Conservation (phyloP, 2,329 filamentous ascomycete genomes). For the Saccharata proteae region DNA sequence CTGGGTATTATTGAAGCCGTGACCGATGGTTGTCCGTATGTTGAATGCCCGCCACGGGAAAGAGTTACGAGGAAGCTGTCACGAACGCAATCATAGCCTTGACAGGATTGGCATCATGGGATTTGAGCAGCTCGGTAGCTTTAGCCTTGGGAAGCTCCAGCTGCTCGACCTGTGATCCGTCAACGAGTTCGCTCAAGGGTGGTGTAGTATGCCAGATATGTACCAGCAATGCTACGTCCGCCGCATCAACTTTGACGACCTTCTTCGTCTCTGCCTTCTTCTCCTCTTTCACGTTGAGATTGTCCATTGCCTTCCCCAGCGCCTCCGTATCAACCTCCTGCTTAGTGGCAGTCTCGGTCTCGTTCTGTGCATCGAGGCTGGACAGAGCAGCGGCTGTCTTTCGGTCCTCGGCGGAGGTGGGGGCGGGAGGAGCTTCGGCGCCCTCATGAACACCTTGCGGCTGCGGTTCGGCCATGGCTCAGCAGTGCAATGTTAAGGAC, state of each 20-base stretch:
- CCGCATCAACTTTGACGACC: slow-evolving; percentile 58
- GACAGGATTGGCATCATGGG: slow-evolving; percentile 57
- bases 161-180: slow-evolving; percentile 49
- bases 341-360: slow-evolving; percentile 32
- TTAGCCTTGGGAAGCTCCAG: slow-evolving; percentile 59
- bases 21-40: no score
- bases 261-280: slow-evolving; percentile 37
- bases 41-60: no score
- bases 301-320: slow-evolving; percentile 59
- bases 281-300: slow-evolving; percentile 36
- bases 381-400: slow-evolving; percentile 65
- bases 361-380: slow-evolving; percentile 48
- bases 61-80: slow-evolving; percentile 16
- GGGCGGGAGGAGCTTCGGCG: slow-evolving; percentile 35
- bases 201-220: not conserved
- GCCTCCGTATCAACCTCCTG: slow-evolving; percentile 58
- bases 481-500: no score
- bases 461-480: slow-evolving; percentile 54
- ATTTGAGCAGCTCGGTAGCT: slow-evolving; percentile 62
- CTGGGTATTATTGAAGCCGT: no score
- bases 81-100: slow-evolving; percentile 54
- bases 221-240: slow-evolving; percentile 59
- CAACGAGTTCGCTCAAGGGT: not conserved
- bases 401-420: slow-evolving; percentile 54
- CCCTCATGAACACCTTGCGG: slow-evolving; percentile 47